Evolutionary conservation across 2,329 filamentous ascomycete genomes (phyloP), one percentile per base, ranked within the genome.

Genomic region (Penicillium sp.): DNA sequence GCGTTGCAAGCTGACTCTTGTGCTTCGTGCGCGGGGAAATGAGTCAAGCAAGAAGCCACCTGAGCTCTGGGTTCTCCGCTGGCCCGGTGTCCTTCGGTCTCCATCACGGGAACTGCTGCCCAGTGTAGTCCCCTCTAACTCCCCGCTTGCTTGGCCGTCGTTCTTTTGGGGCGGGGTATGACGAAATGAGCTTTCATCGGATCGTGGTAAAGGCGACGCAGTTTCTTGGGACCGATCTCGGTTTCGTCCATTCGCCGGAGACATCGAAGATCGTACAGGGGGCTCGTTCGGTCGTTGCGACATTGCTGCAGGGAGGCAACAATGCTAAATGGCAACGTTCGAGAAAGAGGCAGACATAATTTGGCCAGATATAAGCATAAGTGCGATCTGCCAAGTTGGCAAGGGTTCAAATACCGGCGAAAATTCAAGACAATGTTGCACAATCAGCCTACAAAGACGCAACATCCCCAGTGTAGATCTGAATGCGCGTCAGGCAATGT

Each of bases 41-140:
- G 57, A 68, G 57, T 77, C 74, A 33, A 79, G 63, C 37, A 79
- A 58, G 51, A 75, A 75, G 4, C 70, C 69, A 45, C 72, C 64
- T 7, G 71, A 71, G 54, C 56, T 67, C 33, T 55, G 59, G 9
- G 51, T 59, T 45, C 62, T 61, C 19, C 61, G 57, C 37, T 62
- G 63, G 13, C 48, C 52, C 33, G 57, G 45, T 43, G 53, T 56
- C 42, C 57, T 58, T 51, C 56, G 57, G 17, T 65, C 65, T 13
- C 59, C 61, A 46, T 68, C 66, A 42, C 64, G 65, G 45, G 66
- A 69, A 57, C 63, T 64, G 57, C 61, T 64, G 22, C 64, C 67
- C 35, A 69, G 56, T 38, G 66, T 67, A 53, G 61, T 69, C 33
- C 66, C 66, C 53, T 69, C 67, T 39, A 68, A 57, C 55, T 68